Percentiles rank a stretch among this genome's conserved stretches.
Conservation (phyloP, 208 protist genomes). For the Acanthamoeba castellanii region DNA sequence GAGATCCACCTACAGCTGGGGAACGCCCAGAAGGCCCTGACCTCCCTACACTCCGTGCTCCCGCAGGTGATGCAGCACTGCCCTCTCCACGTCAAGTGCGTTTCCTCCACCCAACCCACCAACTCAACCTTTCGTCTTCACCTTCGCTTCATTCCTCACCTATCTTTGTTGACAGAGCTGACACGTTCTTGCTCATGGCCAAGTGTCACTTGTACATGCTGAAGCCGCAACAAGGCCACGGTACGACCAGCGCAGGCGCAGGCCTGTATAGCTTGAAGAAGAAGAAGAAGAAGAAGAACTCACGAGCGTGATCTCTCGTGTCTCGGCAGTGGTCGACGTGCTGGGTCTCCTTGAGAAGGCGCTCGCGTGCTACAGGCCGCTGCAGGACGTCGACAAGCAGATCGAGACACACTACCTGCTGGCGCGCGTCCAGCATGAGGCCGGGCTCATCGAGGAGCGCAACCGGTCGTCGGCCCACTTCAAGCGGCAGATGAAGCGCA, state of each 20-base stretch:
- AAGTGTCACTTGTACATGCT: conserved; percentile 1
- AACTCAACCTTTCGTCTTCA: not conserved
- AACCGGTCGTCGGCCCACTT: conserved; percentile 9
- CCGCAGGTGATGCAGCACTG: conserved; percentile 69
- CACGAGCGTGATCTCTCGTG: not conserved
- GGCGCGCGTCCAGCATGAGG: conserved; percentile 50
- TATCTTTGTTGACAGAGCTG: not conserved
- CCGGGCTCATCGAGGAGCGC: conserved; percentile 8
- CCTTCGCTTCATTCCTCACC: not conserved
- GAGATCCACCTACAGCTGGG: conserved; percentile 63
- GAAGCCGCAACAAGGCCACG: not conserved
- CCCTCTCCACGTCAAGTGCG: conserved; percentile 56
- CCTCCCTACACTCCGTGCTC: not conserved
- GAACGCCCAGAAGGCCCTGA: not conserved
- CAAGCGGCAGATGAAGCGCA: conserved; percentile 1
- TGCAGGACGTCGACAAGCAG: conserved; percentile 61
- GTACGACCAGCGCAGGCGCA: not conserved
- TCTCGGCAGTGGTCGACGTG: not conserved
- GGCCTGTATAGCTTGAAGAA: too few relatives aligned
- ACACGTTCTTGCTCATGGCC: conserved; percentile 56
- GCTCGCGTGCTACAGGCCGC: not conserved
- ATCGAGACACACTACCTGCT: conserved; percentile 39
- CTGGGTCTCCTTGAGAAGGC: conserved; percentile 35
- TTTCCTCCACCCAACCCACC: not conserved
- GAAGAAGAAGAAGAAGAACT: not conserved